Percentiles rank a stretch among this genome's conserved stretches.
These are phyloP conservation scores for Mortierella sp. DNA, from an alignment of 371 early-diverging fungal genomes.

Conservation along the genomic window DNA sequence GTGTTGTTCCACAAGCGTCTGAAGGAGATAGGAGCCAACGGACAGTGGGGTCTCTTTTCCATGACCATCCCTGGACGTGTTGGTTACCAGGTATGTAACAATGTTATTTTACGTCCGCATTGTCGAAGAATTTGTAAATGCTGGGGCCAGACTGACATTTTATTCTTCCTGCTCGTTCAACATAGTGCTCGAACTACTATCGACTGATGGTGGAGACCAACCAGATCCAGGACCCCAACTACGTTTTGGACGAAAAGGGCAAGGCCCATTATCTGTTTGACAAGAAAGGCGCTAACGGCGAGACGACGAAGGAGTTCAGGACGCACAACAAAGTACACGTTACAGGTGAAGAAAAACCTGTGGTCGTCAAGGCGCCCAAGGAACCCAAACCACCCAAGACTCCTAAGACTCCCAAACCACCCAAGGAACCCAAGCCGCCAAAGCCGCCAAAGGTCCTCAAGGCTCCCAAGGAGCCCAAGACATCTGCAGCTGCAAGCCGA, in stretches of 20 bases:
- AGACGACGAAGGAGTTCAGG: constrained; percentile 82
- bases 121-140: background rate
- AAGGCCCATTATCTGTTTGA: constrained; percentile 91
- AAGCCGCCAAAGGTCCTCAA: constrained; percentile 49
- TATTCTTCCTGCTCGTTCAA: background rate
- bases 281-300: constrained; percentile 84
- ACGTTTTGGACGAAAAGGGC: constrained; percentile 88
- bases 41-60: constrained; percentile 96
- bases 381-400: constrained; percentile 31
- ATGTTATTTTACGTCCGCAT: background rate
- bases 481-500: constrained; percentile 54
- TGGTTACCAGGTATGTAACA: constrained; percentile 83
- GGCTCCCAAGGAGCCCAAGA: constrained; percentile 42
- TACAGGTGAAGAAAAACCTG: constrained; percentile 50
- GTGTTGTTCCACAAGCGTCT: constrained; percentile 85
- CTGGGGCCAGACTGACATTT: background rate
- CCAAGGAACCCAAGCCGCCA: constrained; percentile 46
- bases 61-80: constrained; percentile 96
- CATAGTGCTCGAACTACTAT: constrained; percentile 94
- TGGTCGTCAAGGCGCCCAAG: constrained; percentile 22
- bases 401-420: constrained; percentile 40
- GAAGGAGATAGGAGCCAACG: constrained; percentile 89
- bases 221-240: constrained; percentile 91
- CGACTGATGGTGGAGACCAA: constrained; percentile 87
- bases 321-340: constrained; percentile 71